Evolutionary conservation across 768 basidiomycete genomes (phyloP).

Genomic region (Agrocybe pediades): DNA sequence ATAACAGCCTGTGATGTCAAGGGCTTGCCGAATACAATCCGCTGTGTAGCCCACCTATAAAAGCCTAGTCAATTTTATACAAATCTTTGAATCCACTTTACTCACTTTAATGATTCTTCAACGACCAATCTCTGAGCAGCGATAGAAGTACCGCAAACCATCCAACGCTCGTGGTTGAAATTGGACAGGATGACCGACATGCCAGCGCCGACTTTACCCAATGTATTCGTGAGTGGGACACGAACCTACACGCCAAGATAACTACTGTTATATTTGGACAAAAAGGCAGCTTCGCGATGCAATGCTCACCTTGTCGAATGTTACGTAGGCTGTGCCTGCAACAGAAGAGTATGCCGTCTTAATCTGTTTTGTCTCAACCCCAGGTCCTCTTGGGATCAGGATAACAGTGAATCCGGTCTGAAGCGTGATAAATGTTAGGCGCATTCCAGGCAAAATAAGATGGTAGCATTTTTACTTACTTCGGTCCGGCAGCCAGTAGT

Average conservation of each 20-base stretch:
- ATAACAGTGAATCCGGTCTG: conserved; percentile 77
- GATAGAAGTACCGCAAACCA: conserved; percentile 73
- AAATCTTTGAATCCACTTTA: not conserved
- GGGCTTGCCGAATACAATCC: conserved; percentile 89
- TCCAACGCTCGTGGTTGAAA: conserved; percentile 92
- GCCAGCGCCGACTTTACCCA: conserved; percentile 86
- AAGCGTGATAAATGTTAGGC: not conserved
- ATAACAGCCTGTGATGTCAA: conserved; percentile 84
- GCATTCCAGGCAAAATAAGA: conserved; percentile 3
- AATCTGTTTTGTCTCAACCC: conserved; percentile 83
- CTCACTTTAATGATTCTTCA: conserved; percentile 87
- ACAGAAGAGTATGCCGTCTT: conserved; percentile 92
- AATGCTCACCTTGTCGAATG: conserved; percentile 60
- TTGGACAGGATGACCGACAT: conserved; percentile 83
- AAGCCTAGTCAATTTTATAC: not conserved
- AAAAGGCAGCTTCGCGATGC: conserved; percentile 1
- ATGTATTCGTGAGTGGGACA: conserved; percentile 83
- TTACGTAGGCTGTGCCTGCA: conserved; percentile 89
- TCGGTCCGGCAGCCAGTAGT: conserved; percentile 78
- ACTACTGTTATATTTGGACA: conserved; percentile 6
- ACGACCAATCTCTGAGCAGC: conserved; percentile 79
- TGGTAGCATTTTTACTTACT: conserved; percentile 29
- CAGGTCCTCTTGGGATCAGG: conserved; percentile 69
- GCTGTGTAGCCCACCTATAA: conserved; percentile 82
- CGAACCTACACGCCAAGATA: conserved; percentile 49